Evolutionary conservation across 495 filamentous ascomycete species (phyloP), one percentile per base, ranked within the genome.

Genomic region (Parachaetomium inaequale): DNA sequence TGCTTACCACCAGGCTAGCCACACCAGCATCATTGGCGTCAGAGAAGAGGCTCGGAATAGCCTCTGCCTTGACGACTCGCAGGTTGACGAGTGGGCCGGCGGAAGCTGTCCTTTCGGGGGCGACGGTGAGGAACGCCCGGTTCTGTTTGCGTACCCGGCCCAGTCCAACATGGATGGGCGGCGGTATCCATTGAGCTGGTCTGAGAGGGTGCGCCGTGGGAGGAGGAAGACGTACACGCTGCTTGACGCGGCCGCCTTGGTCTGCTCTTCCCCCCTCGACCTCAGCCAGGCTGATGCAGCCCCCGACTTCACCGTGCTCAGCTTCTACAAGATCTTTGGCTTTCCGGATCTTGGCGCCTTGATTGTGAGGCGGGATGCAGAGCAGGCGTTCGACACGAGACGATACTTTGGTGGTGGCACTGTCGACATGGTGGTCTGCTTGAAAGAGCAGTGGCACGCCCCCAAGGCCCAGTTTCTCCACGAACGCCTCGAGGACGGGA

Each of bases 281-380:
- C 70, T 98, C 25, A 81, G 85, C 55, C 72, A 87, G 65, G 67
- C 77, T 8, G 73, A 78, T 8, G 64, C 68, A 2, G 88, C 89
- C 1, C 91, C 93, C 0, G 93, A 98, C 67, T 97, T 96, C 64
- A 91, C 87, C 5, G 91, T 89, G 0, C 70, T 97, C 25, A 96
- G 91, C 77, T 92, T 98, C 67, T 95, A 96, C 74, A 98, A 98
- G 74, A 94, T 98, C 25, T 98, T 97, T 71, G 93, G 93, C 5
- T 96, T 96, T 67, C 93, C 93, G 0, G 91, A 98, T 68, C 76
- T 98, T 0, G 93, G 93, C 7, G 93, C 87, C 4, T 76, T 98
- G 70, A 88, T 98, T 55, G 87, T 97, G 10, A 83, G 88, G 45
- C 91, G 91, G 62, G 79, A 79, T 36, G 81, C 88, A n/a, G 84